Base-by-base conservation (phyloP, 768 basidiomycete genomes). In the Podaxis sp. region DNA sequence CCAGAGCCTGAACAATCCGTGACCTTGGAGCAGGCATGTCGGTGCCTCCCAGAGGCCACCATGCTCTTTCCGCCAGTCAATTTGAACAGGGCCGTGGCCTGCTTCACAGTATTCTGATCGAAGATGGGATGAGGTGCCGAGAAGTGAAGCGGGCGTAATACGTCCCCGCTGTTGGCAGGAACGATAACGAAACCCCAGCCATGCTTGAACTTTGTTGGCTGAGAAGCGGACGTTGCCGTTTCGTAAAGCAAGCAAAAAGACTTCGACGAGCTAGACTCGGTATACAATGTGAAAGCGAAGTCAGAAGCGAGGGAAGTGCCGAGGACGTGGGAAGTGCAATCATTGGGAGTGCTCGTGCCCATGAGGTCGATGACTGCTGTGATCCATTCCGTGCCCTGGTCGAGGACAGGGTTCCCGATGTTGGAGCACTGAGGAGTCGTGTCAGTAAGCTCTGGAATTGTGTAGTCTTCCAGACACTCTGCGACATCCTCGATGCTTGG, bases 161-260 rank as follows among this genome's bases (percentile, higher is more conserved):
- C 49, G 17, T 52, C 52, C 17, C 24, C 33, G 39, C 19, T 38
- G 33, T 57, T 58, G 13, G 57, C 55, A 24, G 55, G 33, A n/a
- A 51, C 40, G 49, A 63, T 63, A 28, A 63, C 48, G 48, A 52
- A 52, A 19, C 63, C 57, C 63, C 63, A 63, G 4, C 63, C 63
- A 11, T 44, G 26, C 5, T 44, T 44, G 46, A 63, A 63, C 44
- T 38, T 48, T 42, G 57, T 49, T 38, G 42, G 46, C 12, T 30
- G 26, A 12, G 57, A 40, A 39, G 57, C 4, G 48, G 19, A 61
- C 26, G 57, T 52, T 30, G 46, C 48, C 46, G 40, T 63, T 30
- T 63, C 57, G 56, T 24, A 48, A 22, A 63, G 30, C 22, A 63
- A 57, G 48, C 63, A 63, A 54, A 30, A 63, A 7, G 63, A 36